Evolutionary conservation across 2,329 filamentous ascomycete species (phyloP), one percentile per base, ranked within the genome.

Genomic region (Fusarium sp.): DNA sequence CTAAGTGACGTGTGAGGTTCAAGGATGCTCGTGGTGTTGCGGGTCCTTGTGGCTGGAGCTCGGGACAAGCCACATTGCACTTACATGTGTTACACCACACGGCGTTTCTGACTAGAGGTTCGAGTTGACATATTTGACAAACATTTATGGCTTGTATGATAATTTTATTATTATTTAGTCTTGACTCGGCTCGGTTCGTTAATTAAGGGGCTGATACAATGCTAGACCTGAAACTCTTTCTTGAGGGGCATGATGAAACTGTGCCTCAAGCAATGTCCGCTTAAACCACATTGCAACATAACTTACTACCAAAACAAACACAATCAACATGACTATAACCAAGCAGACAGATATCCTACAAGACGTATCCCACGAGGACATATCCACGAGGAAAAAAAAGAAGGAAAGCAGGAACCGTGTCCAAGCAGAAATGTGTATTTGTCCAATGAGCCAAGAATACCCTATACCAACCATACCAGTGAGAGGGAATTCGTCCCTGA

Each of bases 1-100:
- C 70, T 74, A 60, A 73, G 78, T 77, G 78, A 78, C 77, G 78
- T 80, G 77, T 77, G 77, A 76, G 65, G 68, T 80, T 77, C 62
- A 52, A 58, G 64, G 64, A 68, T 76, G 69, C 69, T 71, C 52
- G 40, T 57, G 63, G 60, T 70, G 60, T 40, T 54, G 69, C 62
- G 71, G 74, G 71, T 67, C 71, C 59, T 52, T 73, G 74, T 80
- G 78, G 74, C 78, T 78, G 61, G 65, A 77, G 75, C 77, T 76
- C 59, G 38, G 58, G 27, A 35, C 68, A 73, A 79, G 79, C 78
- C 79, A 80, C 79, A 72, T 65, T 52, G 38, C 40, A 63, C 52
- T 68, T 68, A 45, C 16, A 68, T 40, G 25, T 13, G 35, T 10
- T 10, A 45, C 18, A 36, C 20, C 20, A 57, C 47, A 20, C 47